Base-by-base conservation (phyloP, 345 rosid genomes). In the Lepidium sativum region DNA sequence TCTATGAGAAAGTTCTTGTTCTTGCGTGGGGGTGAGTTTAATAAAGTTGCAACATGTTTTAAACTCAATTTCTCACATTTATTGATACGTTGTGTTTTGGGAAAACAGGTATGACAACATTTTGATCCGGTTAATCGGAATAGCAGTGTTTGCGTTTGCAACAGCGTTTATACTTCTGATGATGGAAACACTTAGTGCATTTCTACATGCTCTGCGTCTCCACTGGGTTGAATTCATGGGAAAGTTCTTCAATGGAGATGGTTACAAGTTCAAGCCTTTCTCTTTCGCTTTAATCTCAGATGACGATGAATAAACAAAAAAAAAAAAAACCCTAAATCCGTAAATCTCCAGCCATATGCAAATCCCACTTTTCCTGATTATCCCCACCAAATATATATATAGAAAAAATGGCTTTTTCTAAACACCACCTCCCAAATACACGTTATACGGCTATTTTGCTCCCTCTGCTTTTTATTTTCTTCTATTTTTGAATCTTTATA, bases 131-230 rank as follows among this genome's bases (percentile, higher is more conserved):
- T 71, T 89, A 56, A 77, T 84, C 34, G 99, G 99, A 54, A 60
- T 92, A 58, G 90, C 79, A 8, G 91, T 89, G 49, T 92, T 92
- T 73, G 86, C 90, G n/a, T 90, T 92, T 72, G 97, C 99, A 16
- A 92, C 99, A 15, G 87, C 87, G 27, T 92, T 87, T 81, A 83
- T 92, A 76, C 81, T 92, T 39, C 86, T 92, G 29, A 84, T 89
- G 92, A 92, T 92, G 97, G 99, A 92, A 81, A 84, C 96, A 6
- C 92, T 92, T 39, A 90, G 99, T 47, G 97, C 99, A 25, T 92
- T 92, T 78, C 84, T 92, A 10, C 99, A 92, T 17, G 96, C 99
- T 11, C 63, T 92, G 80, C 97, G 97, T 80, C 99, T 92, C 61
- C 99, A 92, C 59, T 89, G 99, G 99, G 95, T 89, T 35, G 99